A percentile compares a stretch with the other conserved stretches of the same genome.
These are phyloP conservation scores for Acanthamoeba polyphaga DNA, from an alignment of 208 protist species.

Conservation along the genomic window DNA sequence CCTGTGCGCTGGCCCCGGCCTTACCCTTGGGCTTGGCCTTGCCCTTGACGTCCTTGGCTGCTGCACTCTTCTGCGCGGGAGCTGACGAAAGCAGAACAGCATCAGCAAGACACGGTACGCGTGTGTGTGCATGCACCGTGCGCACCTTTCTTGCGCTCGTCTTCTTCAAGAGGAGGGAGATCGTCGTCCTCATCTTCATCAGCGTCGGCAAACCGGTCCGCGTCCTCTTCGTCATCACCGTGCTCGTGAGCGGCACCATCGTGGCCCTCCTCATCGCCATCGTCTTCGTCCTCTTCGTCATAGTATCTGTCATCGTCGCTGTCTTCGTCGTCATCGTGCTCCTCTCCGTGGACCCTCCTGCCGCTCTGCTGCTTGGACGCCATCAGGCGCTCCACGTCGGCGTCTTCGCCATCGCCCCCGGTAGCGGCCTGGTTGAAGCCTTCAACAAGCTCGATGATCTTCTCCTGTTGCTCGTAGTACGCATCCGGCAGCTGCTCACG, in stretches of 20 bases:
- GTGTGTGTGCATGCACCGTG: not conserved
- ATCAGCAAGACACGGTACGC: not conserved
- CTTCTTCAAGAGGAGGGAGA: conserved; percentile 18
- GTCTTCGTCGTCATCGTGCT: conserved; percentile 8
- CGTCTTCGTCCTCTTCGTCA: not conserved
- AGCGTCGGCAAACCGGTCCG: conserved; percentile 9
- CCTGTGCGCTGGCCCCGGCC: not conserved
- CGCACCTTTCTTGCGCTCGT: conserved; percentile 21
- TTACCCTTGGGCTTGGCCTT: not conserved
- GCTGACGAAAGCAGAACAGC: not conserved
- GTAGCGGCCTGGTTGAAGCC: not conserved
- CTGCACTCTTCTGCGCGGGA: not conserved
- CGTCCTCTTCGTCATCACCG: not conserved
- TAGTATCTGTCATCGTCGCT: not conserved
- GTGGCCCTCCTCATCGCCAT: not conserved
- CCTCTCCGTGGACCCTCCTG: not conserved
- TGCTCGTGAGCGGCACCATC: not conserved
- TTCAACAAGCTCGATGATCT: conserved; percentile 39
- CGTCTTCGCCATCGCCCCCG: not conserved
- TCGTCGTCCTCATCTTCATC: conserved; percentile 33
- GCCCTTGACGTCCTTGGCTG: not conserved
- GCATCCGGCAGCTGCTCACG: not conserved
- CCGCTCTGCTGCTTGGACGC: not conserved
- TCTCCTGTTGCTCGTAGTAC: conserved; percentile 34
- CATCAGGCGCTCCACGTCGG: not conserved